These are phyloP conservation scores for Trypanosoma vivax DNA, from an alignment of 208 protist genomes.

Conservation along the genomic window DNA sequence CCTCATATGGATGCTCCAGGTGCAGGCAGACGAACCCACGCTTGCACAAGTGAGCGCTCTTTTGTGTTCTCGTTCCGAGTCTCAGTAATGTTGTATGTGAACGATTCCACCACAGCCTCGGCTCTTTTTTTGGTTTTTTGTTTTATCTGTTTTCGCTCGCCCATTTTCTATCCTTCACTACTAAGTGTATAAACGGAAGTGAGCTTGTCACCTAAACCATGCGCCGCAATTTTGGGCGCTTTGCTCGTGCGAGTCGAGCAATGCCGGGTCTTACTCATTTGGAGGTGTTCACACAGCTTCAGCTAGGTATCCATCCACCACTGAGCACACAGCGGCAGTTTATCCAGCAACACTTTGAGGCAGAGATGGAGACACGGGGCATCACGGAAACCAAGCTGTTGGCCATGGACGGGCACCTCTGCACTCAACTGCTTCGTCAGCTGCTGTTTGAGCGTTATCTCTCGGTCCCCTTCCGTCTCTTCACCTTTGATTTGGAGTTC, in stretches of 20 bases:
- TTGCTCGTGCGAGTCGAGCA: not conserved
- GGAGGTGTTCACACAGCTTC: constrained; percentile 76
- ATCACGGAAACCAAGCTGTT: constrained; percentile 73
- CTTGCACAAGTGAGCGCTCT: too few species aligned
- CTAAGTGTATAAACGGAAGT: not conserved
- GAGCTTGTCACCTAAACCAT: not conserved
- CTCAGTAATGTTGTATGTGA: too few species aligned
- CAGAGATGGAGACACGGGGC: constrained; percentile 55
- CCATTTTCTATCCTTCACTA: not conserved
- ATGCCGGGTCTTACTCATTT: constrained; percentile 42
- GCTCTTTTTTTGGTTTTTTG: too few species aligned
- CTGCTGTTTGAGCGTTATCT: constrained; percentile 78
- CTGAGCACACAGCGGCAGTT: constrained; percentile 66
- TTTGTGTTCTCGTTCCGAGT: too few species aligned
- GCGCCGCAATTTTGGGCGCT: constrained; percentile 9
- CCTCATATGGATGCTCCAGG: too few species aligned
- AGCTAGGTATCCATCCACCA: constrained; percentile 72
- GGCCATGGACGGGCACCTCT: constrained; percentile 73
- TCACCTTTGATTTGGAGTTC: constrained; percentile 89
- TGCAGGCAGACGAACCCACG: too few species aligned
- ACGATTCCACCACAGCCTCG: too few species aligned
- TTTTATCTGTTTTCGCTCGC: too few species aligned
- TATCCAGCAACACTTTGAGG: constrained; percentile 66
- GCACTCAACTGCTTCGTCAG: constrained; percentile 54
- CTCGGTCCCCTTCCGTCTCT: constrained; percentile 80